phyloP scores from a whole-genome alignment of 2,329 filamentous ascomycete species.

The Alternaria metachromatica region DNA sequence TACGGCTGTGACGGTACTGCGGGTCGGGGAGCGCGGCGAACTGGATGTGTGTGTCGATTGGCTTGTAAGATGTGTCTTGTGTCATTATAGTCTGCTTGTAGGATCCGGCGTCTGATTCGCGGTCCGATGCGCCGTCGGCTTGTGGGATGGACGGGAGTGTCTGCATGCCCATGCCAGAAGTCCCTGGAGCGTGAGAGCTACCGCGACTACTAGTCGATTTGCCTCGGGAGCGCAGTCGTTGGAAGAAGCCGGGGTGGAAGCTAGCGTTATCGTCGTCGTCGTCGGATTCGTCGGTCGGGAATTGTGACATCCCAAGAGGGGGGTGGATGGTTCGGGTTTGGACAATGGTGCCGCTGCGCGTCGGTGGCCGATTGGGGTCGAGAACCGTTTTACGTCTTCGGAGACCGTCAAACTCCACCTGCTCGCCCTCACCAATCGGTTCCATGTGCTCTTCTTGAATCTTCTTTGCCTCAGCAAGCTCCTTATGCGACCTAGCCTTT shows the following conservation, averaged over 20 bases:
- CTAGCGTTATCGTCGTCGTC: constrained; percentile 39
- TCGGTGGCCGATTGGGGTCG: constrained; percentile 49
- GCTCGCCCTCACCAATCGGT: constrained; percentile 78
- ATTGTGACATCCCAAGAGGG: constrained; percentile 85
- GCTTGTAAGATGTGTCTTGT: constrained; percentile 57
- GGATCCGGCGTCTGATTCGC: constrained; percentile 50
- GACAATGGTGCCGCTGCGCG: constrained; percentile 46
- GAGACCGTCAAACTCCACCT: constrained; percentile 91
- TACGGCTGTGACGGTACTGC: constrained; percentile 44
- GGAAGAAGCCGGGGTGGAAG: constrained; percentile 59
- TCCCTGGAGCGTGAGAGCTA: constrained; percentile 19
- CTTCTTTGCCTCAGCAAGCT: constrained; percentile 78
- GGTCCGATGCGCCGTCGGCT: constrained; percentile 32
- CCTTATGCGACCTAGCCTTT: constrained; percentile 74
- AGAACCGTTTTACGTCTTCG: constrained; percentile 71
- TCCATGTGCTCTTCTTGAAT: constrained; percentile 83
- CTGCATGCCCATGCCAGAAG: constrained; percentile 30
- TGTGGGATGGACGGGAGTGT: constrained; percentile 28
- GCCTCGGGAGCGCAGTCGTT: constrained; percentile 42
- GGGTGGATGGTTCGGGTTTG: constrained; percentile 67
- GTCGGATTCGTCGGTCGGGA: constrained; percentile 69
- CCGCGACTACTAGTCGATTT: constrained; percentile 40
- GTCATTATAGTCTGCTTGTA: constrained; percentile 56
- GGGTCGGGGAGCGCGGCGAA: constrained; percentile 50
- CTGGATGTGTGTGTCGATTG: constrained; percentile 50